Evolutionary conservation across 2,329 filamentous ascomycete species (phyloP), one percentile per base, ranked within the genome.

Genomic region (Fusarium circinatum): DNA sequence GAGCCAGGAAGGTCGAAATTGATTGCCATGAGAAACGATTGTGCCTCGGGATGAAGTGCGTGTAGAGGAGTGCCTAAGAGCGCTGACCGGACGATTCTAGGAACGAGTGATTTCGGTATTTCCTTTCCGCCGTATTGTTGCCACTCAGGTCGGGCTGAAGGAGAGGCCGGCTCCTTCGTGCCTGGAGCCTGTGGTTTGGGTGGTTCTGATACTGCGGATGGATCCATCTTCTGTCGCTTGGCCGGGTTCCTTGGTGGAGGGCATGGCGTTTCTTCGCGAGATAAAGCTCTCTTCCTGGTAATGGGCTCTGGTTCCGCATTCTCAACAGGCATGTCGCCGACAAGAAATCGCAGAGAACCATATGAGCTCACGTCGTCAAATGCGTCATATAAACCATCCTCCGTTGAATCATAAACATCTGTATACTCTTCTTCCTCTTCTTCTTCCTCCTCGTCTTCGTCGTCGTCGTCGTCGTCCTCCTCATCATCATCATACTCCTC

Each of bases 201-300:
- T 8, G 20, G 17, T 12, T 59, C 58, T 45, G 70, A 32, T 42
- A 18, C 57, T 15, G 34, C 17, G 20, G 64, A 62, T 57, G 59
- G 13, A 44, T 65, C 66, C 36, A 65, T 39, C 47, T 64, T 66
- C 47, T 65, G 69, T 32, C 74, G 69, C 44, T 77, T 77, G 20
- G 59, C 48, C 36, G 74, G 39, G 15, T 41, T 65, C 39, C 34
- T 56, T 26, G 71, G 36, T 13, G 57, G n/a, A n/a, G 62, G 47
- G 17, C 58, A 42, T 39, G 62, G 52, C 6, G 51, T 57, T 48
- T 76, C 72, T n/a, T 69, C 62, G 38, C 36, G 68, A 36, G 68
- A 61, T 14, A 69, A 44, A 42, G 52, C 20, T 66, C 75, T 41
- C 41, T 76, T 77, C 30, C 65, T 65, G n/a, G 48, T 57, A 39